These are phyloP conservation scores for Musa acuminata DNA, from an alignment of 176 grass and related monocot genomes.

Conservation along the genomic window DNA sequence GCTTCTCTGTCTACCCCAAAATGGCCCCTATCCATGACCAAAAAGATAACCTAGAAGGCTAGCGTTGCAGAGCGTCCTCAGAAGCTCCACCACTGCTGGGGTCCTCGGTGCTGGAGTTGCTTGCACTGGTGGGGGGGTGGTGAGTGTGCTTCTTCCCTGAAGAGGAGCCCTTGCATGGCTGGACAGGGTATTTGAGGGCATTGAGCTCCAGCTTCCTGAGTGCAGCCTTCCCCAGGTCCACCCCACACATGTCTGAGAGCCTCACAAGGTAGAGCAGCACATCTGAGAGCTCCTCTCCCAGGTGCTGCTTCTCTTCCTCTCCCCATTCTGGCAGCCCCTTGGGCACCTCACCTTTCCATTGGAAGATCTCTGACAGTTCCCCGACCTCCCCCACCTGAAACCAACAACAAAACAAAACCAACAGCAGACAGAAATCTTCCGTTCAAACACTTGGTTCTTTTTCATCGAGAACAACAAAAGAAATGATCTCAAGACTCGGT, in stretches of 20 bases:
- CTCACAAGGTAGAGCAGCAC: conserved; percentile 87
- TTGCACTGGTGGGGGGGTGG: conserved; percentile 15
- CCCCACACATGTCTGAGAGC: conserved; percentile 70
- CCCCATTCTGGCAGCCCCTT: conserved; percentile 75
- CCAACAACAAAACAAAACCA: neutral
- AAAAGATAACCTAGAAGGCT: neutral
- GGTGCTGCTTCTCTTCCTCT: conserved; percentile 57
- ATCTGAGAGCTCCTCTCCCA: conserved; percentile 82
- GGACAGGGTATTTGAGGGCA: conserved; percentile 61
- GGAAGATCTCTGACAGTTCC: conserved; percentile 90
- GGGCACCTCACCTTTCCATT: conserved; percentile 96
- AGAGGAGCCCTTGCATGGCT: conserved; percentile 69
- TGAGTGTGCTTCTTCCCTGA: conserved; percentile 38
- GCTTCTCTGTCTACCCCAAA: neutral
- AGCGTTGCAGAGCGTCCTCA: neutral
- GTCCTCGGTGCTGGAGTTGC: neutral
- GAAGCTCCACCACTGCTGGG: neutral
- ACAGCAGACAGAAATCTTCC: no score
- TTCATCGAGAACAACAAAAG: neutral
- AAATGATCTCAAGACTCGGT: conserved; percentile 2
- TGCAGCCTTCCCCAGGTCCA: conserved; percentile 61
- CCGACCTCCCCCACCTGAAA: conserved; percentile 82
- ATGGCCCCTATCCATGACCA: no score
- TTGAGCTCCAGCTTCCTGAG: conserved; percentile 77
- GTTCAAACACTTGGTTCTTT: neutral